Conservation (phyloP, 495 filamentous ascomycete species). For the Hyaloscypha finlandica region DNA sequence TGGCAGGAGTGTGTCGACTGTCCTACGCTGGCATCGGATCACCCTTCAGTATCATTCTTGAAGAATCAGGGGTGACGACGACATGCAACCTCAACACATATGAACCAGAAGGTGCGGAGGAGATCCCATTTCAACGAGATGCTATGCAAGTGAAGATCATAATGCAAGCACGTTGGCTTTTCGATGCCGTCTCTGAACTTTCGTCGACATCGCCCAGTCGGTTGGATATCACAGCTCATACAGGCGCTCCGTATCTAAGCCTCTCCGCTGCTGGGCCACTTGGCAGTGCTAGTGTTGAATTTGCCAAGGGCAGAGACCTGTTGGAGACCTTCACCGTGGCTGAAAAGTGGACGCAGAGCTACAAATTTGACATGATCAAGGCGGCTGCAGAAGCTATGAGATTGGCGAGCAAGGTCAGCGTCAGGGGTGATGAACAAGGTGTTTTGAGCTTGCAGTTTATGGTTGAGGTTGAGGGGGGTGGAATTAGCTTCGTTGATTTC, state of each 20-base stretch:
- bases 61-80: constrained; percentile 84
- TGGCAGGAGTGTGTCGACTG: constrained; percentile 79
- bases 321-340: constrained; percentile 75
- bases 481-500: constrained; percentile 72
- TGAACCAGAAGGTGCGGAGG: constrained; percentile 62
- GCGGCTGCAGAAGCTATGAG: constrained; percentile 86
- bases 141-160: constrained; percentile 89
- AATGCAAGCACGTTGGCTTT: constrained; percentile 80
- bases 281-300: constrained; percentile 82
- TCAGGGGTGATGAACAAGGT: constrained; percentile 82
- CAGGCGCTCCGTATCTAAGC: constrained; percentile 68
- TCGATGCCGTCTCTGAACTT: constrained; percentile 83
- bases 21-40: constrained; percentile 71
- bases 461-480: constrained; percentile 61
- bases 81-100: constrained; percentile 94
- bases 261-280: constrained; percentile 74
- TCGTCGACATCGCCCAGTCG: constrained; percentile 67
- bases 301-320: constrained; percentile 70
- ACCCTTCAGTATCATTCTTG: constrained; percentile 76
- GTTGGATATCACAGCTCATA: constrained; percentile 52
- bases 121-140: constrained; percentile 83
- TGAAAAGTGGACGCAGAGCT: constrained; percentile 57
- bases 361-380: constrained; percentile 83
- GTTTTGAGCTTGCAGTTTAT: constrained; percentile 96
- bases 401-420: constrained; percentile 86